Percentiles rank a stretch among this genome's conserved stretches.
phyloP scores from a whole-genome alignment of 2,329 filamentous ascomycete genomes.

The Ophiostoma perfectum region DNA sequence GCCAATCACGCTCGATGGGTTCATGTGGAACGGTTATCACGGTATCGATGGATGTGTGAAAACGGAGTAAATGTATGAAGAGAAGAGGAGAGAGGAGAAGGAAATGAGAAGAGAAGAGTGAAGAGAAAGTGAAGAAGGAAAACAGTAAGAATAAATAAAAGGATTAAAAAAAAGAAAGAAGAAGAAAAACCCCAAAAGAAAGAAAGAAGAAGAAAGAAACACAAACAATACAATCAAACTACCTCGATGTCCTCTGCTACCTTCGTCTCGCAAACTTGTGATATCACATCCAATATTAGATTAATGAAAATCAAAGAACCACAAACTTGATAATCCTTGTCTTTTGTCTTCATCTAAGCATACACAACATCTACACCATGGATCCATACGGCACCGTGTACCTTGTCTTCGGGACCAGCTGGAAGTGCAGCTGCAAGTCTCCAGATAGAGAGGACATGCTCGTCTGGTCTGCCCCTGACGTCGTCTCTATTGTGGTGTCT shows the following conservation, averaged over 20 bases:
- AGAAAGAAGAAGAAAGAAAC: neutral
- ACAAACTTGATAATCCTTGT: neutral
- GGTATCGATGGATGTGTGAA: neutral
- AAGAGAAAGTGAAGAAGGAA: neutral
- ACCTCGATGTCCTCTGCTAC: neutral
- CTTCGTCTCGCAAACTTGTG: neutral
- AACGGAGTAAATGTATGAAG: neutral
- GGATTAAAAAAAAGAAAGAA: neutral
- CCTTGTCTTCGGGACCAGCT: neutral
- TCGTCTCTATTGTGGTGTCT: neutral
- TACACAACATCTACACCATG: neutral
- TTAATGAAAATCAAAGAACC: neutral
- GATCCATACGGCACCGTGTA: neutral
- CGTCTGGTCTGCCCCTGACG: neutral
- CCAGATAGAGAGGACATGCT: neutral
- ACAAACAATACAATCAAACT: neutral
- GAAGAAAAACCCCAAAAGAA: neutral
- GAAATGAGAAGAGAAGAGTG: neutral
- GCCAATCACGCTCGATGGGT: neutral
- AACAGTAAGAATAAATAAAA: neutral
- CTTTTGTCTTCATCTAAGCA: neutral
- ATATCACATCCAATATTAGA: neutral
- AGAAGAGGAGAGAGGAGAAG: neutral
- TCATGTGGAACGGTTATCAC: neutral
- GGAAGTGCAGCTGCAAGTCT: neutral